phyloP scores from a whole-genome alignment of 495 filamentous ascomycete species.

The Cenococcum geophilum region DNA sequence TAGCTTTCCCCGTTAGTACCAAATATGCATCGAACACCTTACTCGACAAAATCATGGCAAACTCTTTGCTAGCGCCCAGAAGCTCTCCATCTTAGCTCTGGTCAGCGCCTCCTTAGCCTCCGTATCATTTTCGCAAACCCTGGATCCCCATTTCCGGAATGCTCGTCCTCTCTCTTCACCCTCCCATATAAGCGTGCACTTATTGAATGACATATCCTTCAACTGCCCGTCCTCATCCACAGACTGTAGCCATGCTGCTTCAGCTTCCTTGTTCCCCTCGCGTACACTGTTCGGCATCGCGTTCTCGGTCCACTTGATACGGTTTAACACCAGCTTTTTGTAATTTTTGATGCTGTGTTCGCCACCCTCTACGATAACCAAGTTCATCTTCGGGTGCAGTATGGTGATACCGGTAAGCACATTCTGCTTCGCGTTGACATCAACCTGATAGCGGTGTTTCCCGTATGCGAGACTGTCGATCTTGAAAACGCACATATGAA shows the following conservation, averaged over 20 bases:
- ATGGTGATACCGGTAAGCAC: constrained; percentile 81
- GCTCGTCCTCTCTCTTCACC: constrained; percentile 69
- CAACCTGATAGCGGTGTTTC: constrained; percentile 86
- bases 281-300: constrained; percentile 56
- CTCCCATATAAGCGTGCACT: constrained; percentile 78
- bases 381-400: constrained; percentile 76
- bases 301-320: constrained; percentile 93
- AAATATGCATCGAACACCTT: too few relatives aligned
- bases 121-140: constrained; percentile 80
- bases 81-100: constrained; percentile 83
- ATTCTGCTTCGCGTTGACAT: constrained; percentile 83
- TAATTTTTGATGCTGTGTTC: constrained; percentile 71
- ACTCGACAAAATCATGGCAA: background rate
- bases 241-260: constrained; percentile 65
- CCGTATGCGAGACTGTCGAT: constrained; percentile 83
- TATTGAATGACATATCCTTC: constrained; percentile 73
- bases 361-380: constrained; percentile 90
- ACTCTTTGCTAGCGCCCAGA: constrained; percentile 90
- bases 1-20: too few relatives aligned
- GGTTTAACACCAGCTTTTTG: constrained; percentile 83
- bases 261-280: constrained; percentile 54
- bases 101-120: constrained; percentile 75
- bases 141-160: constrained; percentile 81
- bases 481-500: constrained; percentile 78
- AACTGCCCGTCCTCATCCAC: constrained; percentile 68